Conservation (phyloP, 805 yeast species). For the Nakazawaea ishiwadae region DNA sequence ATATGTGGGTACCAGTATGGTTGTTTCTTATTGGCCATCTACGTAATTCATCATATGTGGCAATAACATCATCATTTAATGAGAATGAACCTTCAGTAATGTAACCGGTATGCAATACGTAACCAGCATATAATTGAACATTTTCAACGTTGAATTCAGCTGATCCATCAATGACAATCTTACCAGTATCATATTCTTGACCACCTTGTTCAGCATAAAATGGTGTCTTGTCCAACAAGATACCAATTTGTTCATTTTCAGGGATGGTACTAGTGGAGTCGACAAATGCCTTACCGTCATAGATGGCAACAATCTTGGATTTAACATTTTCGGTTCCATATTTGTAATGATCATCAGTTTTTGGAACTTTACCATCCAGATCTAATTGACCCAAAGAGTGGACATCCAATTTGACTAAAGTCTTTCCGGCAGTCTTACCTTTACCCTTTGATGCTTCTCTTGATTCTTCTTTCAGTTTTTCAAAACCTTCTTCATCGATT, state of each 20-base stretch:
- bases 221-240: constrained; percentile 83
- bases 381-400: constrained; percentile 78
- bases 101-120: constrained; percentile 90
- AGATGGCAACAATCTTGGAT: constrained; percentile 67
- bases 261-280: constrained; percentile 33
- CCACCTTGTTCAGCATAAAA: constrained; percentile 99
- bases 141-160: constrained; percentile 88
- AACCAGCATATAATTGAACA: constrained; percentile 91
- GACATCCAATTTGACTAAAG: constrained; percentile 79
- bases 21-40: constrained; percentile 96
- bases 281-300: constrained; percentile 61
- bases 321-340: constrained; percentile 67
- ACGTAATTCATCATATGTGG: constrained; percentile 86
- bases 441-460: constrained; percentile 94
- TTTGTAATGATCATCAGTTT: constrained; percentile 81
- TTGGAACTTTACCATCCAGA: constrained; percentile 53
- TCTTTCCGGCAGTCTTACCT: constrained; percentile 55
- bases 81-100: constrained; percentile 70
- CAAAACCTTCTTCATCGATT: constrained; percentile 91
- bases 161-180: constrained; percentile 79
- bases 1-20: constrained; percentile 97
- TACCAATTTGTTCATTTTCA: constrained; percentile 57
- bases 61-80: constrained; percentile 69
- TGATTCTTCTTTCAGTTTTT: constrained; percentile 82
- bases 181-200: constrained; percentile 95